A percentile compares a stretch with the other conserved stretches of the same genome.
Conservation (phyloP, 2,329 filamentous ascomycete species). For the Neodidymelliopsis sp. region DNA sequence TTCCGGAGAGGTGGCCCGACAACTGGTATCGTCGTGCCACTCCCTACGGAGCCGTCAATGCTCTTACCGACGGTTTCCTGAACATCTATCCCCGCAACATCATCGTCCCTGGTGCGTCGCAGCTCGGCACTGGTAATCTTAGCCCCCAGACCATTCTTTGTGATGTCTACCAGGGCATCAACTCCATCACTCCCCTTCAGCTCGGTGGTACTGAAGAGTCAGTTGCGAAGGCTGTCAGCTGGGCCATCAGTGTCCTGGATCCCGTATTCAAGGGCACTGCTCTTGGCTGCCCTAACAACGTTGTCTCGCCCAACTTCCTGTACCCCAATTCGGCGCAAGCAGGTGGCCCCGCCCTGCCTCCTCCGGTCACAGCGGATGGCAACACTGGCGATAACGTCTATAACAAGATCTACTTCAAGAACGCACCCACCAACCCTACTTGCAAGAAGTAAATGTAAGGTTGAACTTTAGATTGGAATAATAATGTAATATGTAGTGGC, state of each 20-base stretch:
- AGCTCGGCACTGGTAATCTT: constrained; percentile 45
- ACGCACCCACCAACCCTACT: constrained; percentile 32
- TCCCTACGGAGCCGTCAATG: constrained; percentile 56
- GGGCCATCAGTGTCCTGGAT: constrained; percentile 42
- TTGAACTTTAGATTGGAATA: too few relatives aligned
- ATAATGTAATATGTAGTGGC: not conserved
- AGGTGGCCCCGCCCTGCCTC: constrained; percentile 41
- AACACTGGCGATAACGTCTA: constrained; percentile 49
- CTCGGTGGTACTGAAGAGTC: constrained; percentile 35
- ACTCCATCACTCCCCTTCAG: constrained; percentile 45
- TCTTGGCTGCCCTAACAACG: constrained; percentile 43
- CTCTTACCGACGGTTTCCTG: constrained; percentile 42
- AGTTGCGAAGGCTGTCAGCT: constrained; percentile 30
- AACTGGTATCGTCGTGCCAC: constrained; percentile 60
- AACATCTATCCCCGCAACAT: constrained; percentile 46
- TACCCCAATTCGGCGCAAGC: constrained; percentile 36
- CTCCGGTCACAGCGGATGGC: constrained; percentile 26
- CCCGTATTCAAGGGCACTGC: constrained; percentile 36
- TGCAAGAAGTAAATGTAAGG: constrained; percentile 12
- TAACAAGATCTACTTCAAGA: constrained; percentile 48
- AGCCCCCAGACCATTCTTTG: constrained; percentile 43
- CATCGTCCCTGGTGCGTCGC: constrained; percentile 35
- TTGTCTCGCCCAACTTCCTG: constrained; percentile 38
- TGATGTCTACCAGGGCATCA: constrained; percentile 46
- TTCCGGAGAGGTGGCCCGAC: constrained; percentile 60